Percentiles rank a stretch among this genome's conserved stretches.
These are phyloP conservation scores for Noccaea caerulescens DNA, from an alignment of 345 rosid genomes.

Conservation along the genomic window DNA sequence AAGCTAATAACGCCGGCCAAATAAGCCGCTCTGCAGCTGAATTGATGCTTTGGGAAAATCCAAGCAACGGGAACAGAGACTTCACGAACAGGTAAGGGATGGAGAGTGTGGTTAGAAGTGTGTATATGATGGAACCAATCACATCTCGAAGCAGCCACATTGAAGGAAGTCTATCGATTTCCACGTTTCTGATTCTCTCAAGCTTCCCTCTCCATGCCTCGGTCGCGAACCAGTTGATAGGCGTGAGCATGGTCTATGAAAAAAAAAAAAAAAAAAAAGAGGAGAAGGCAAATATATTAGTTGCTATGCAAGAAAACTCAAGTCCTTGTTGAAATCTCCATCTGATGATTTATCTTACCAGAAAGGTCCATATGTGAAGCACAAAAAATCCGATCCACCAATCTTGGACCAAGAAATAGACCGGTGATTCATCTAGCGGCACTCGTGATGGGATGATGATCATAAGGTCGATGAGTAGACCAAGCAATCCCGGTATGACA, in stretches of 20 bases:
- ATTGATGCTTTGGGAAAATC: slow-evolving; percentile 11
- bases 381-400: slow-evolving; percentile 32
- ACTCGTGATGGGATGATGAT: slow-evolving; percentile 35
- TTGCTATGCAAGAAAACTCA: neutral
- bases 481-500: slow-evolving; percentile 24
- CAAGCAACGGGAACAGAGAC: slow-evolving; percentile 33
- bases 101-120: slow-evolving; percentile 22
- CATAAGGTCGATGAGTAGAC: slow-evolving; percentile 37
- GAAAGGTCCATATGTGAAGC: slow-evolving; percentile 21
- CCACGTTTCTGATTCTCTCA: slow-evolving; percentile 9
- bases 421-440: slow-evolving; percentile 27
- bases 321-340: neutral
- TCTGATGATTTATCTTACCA: slow-evolving; percentile 33
- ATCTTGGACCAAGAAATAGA: slow-evolving; percentile 30
- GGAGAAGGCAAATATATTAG: neutral
- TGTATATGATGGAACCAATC: slow-evolving; percentile 27
- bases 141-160: slow-evolving; percentile 36
- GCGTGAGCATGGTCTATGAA: slow-evolving; percentile 20
- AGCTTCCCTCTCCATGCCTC: slow-evolving; percentile 30
- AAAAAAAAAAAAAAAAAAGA: too few species aligned
- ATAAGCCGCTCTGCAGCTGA: slow-evolving; percentile 17
- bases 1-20: slow-evolving; percentile 34
- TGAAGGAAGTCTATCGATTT: neutral
- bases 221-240: slow-evolving; percentile 12
- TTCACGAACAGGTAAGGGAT: slow-evolving; percentile 33